Conservation (phyloP, 768 basidiomycete genomes). For the Cystofilobasidium macerans region DNA sequence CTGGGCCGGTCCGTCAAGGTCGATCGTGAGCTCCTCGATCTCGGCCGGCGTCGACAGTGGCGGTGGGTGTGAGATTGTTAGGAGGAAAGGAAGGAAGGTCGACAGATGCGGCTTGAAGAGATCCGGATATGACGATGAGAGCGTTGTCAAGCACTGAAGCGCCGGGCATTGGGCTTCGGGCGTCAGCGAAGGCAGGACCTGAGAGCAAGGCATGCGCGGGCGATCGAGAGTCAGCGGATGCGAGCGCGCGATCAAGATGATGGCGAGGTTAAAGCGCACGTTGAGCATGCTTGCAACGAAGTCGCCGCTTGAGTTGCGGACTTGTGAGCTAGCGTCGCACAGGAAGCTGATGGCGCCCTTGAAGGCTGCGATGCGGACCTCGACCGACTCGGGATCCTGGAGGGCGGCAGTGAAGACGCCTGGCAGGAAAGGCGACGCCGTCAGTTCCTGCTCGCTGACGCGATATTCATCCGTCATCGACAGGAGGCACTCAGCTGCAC, state of each 20-base stretch:
- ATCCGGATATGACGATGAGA: conserved; percentile 54
- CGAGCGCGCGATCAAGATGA: neutral
- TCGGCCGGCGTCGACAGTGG: conserved; percentile 36
- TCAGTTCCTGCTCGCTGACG: neutral
- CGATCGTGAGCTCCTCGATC: conserved; percentile 57
- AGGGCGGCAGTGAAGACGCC: conserved; percentile 12
- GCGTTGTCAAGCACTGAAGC: conserved; percentile 50
- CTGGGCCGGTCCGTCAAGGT: conserved; percentile 58
- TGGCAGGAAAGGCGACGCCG: neutral
- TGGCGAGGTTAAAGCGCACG: neutral
- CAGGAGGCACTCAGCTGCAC: neutral
- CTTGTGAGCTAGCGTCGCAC: neutral
- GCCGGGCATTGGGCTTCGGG: neutral
- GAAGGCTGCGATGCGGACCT: conserved; percentile 20
- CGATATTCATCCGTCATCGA: no score
- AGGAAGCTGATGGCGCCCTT: conserved; percentile 12
- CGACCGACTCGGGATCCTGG: conserved; percentile 20
- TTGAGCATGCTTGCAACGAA: conserved; percentile 11
- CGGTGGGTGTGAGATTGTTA: conserved; percentile 34
- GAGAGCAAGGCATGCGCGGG: neutral
- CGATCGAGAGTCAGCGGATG: neutral
- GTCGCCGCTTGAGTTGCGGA: conserved; percentile 11
- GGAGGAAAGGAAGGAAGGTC: conserved; percentile 51
- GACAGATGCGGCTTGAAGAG: conserved; percentile 65
- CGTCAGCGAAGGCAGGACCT: conserved; percentile 11